Evolutionary conservation across 306 rosid species (phyloP).

Genomic region (Prunus armeniaca): DNA sequence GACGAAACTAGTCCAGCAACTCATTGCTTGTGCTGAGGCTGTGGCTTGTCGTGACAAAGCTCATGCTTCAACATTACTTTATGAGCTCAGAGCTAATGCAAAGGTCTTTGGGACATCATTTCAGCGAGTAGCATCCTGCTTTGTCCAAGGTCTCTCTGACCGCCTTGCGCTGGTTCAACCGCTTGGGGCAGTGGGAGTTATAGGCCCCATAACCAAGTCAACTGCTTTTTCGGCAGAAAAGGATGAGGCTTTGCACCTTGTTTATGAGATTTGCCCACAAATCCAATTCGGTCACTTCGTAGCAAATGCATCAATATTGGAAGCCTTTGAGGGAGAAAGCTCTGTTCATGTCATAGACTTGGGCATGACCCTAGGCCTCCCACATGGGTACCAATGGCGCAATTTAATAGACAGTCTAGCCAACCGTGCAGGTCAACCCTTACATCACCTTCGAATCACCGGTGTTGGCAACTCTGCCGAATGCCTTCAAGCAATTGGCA

Average conservation of each 20-base stretch:
- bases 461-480: slow-evolving; percentile 8
- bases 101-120: slow-evolving; percentile 19
- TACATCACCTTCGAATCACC: background rate
- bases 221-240: background rate
- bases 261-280: slow-evolving; percentile 18
- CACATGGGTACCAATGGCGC: slow-evolving; percentile 15
- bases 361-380: slow-evolving; percentile 23
- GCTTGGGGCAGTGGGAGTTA: slow-evolving; percentile 7
- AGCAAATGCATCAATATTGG: slow-evolving; percentile 20
- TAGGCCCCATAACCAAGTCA: background rate
- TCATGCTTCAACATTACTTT: slow-evolving; percentile 5
- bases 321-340: slow-evolving; percentile 25
- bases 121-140: slow-evolving; percentile 20
- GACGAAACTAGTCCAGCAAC: slow-evolving; percentile 13
- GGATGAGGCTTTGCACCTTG: slow-evolving; percentile 18
- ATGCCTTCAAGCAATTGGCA: slow-evolving; percentile 3
- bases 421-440: slow-evolving; percentile 4
- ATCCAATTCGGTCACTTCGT: slow-evolving; percentile 12
- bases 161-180: slow-evolving; percentile 8
- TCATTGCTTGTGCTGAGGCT: slow-evolving; percentile 15
- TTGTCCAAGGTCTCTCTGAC: slow-evolving; percentile 15
- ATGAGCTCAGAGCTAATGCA: slow-evolving; percentile 11
- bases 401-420: slow-evolving; percentile 10
- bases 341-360: slow-evolving; percentile 17
- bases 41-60: slow-evolving; percentile 15